A percentile compares a stretch with the other conserved stretches of the same genome.
Evolutionary conservation across 192 early-diverging fungal genomes (phyloP).

Genomic region (Rhizophagus clarus): DNA sequence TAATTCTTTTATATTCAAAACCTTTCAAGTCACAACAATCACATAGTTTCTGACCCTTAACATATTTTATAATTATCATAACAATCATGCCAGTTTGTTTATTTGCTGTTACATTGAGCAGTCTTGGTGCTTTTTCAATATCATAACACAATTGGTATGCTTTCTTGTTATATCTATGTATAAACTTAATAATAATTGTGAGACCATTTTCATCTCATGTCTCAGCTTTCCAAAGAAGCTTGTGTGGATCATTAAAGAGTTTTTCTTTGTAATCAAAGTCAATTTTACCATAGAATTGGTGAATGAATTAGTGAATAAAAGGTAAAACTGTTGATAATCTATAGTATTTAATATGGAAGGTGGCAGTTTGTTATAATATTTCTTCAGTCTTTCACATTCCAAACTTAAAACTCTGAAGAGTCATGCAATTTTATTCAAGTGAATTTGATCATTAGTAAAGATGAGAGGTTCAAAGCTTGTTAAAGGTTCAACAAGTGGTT

Average conservation of each 20-base stretch:
- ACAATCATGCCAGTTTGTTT: no score
- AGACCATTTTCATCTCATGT: not conserved
- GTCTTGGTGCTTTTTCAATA: not conserved
- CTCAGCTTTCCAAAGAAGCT: constrained; percentile 11
- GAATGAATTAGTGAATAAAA: no score
- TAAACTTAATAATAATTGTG: not conserved
- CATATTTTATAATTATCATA: constrained; percentile 22
- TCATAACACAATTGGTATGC: not conserved
- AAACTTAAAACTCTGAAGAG: constrained; percentile 5
- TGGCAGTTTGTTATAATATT: constrained; percentile 9
- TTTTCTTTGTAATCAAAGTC: not conserved
- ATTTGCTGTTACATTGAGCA: no score
- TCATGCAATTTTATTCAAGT: constrained; percentile 2
- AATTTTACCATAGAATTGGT: not conserved
- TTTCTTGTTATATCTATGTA: not conserved
- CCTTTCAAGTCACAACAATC: not conserved
- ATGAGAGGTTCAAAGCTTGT: not conserved
- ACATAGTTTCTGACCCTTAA: not conserved
- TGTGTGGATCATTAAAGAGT: not conserved
- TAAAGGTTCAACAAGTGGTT: constrained; percentile 8
- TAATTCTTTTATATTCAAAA: not conserved
- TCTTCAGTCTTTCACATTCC: not conserved
- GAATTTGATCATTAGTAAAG: not conserved
- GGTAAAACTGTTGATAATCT: not conserved
- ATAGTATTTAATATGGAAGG: not conserved